A percentile compares a stretch with the other conserved stretches of the same genome.
Conservation (phyloP, 805 yeast species). For the Sungouiella thailandica region DNA sequence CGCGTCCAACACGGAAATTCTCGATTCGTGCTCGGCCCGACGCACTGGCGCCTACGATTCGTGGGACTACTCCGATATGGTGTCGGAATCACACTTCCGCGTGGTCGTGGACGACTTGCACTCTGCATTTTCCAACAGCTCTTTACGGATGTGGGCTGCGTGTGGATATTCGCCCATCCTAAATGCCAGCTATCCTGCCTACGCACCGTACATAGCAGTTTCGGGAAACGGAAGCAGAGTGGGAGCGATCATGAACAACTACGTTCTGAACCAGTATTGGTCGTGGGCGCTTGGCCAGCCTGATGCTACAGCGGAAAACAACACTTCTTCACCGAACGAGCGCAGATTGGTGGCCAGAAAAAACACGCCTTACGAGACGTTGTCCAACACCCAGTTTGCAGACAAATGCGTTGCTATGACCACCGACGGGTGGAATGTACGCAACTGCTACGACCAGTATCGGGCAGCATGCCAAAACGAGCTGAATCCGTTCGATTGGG, state of each 20-base stretch:
- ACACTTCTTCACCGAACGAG: background rate
- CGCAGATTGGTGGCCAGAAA: background rate
- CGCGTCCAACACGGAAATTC: slow-evolving; percentile 1
- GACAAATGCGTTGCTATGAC: slow-evolving; percentile 39
- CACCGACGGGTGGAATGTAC: slow-evolving; percentile 55
- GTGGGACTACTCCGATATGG: slow-evolving; percentile 2
- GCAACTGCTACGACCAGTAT: slow-evolving; percentile 56
- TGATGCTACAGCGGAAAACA: slow-evolving; percentile 9
- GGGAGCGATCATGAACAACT: slow-evolving; percentile 19
- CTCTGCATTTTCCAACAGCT: slow-evolving; percentile 31
- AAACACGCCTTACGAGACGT: slow-evolving; percentile 3
- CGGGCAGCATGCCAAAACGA: slow-evolving; percentile 53
- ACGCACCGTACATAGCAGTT: background rate
- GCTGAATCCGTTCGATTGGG: slow-evolving; percentile 40
- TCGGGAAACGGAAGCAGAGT: slow-evolving; percentile 19
- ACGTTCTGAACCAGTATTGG: slow-evolving; percentile 49
- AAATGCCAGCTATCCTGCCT: slow-evolving; percentile 26
- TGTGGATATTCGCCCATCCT: slow-evolving; percentile 70
- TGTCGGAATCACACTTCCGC: slow-evolving; percentile 20
- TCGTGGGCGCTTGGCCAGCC: slow-evolving; percentile 70
- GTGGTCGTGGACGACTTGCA: slow-evolving; percentile 30
- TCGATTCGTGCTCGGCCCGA: background rate
- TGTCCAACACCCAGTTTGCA: slow-evolving; percentile 17
- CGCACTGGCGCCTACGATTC: background rate
- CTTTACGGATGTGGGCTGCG: slow-evolving; percentile 35